Percentiles rank a stretch among this genome's conserved stretches.
phyloP scores from a whole-genome alignment of 441 rosid species.

The California macrophylla region DNA sequence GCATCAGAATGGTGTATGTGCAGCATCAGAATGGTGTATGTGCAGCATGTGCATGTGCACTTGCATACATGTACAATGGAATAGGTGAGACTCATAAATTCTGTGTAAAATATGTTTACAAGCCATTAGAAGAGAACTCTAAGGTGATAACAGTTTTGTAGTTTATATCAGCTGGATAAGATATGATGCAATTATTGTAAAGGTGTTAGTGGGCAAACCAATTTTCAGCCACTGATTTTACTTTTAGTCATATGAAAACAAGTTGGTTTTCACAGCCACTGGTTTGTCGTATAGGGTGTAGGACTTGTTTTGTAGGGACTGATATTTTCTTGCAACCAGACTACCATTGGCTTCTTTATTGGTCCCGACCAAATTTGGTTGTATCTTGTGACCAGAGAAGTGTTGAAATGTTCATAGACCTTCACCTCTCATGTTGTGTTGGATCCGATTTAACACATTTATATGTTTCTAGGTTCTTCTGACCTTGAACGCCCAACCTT shows the following conservation, averaged over 20 bases:
- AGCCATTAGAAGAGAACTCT: conserved; percentile 2
- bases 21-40: not conserved
- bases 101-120: not conserved
- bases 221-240: not conserved
- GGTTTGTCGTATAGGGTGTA: not conserved
- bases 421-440: not conserved
- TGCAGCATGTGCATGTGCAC: not conserved
- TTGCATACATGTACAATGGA: not conserved
- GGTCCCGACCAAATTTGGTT: not conserved
- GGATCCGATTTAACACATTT: not conserved
- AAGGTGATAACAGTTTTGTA: not conserved
- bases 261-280: not conserved
- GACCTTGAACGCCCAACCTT: not conserved
- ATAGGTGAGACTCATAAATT: not conserved
- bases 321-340: not conserved
- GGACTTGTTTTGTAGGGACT: not conserved
- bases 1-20: not conserved
- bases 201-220: not conserved
- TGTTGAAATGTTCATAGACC: not conserved
- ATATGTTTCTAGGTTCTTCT: not conserved
- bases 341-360: not conserved
- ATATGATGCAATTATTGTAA: conserved; percentile 6
- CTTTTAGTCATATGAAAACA: not conserved
- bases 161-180: conserved; percentile 5
- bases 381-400: not conserved